Evolutionary conservation across 75 land plant genomes (phyloP), one percentile per base, ranked within the genome.

Genomic region (Cryptomeria japonica): DNA sequence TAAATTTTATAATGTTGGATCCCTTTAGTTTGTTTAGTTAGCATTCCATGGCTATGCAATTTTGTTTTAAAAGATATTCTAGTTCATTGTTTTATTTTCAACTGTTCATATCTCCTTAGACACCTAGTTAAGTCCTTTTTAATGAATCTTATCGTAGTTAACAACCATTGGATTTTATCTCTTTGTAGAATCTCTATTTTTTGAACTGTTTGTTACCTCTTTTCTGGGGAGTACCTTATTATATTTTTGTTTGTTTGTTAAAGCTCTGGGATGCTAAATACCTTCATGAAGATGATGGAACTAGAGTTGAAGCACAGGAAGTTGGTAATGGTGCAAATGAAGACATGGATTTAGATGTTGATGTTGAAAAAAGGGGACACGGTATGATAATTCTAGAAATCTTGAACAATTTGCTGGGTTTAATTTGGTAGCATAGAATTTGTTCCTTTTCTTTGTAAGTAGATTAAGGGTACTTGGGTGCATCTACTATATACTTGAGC

Each of bases 231-330:
- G 3, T 49, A 56, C 42, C 89, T 85, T 13, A 61, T 70, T 85
- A 42, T 19, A 56, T 31, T 11, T 31, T 4, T 80, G 10, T 16
- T 87, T 31, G 34, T 70, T 5, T 86, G n/a, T 12, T 79, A 84
- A 85, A 94, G 94, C 89, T 95, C 1, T 95, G 96, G 96, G 94
- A 94, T 84, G 85, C 94, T 86, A 89, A 90, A 68, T 93, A 91
- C 42, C 72, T 95, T 47, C 83, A 89, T 32, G 91, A 93, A 86
- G 86, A 87, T 83, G 86, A 78, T 15, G 86, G 31, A 68, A 75
- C 70, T 75, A 85, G 84, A 38, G 87, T 34, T 6, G 86, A 79
- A 82, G 68, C 76, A 18, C 18, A 76, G 68, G 89, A 25, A 36
- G 64, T 44, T 37, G 79, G 58, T 80, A 88, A 90, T n/a, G 76